These are phyloP conservation scores for Rhynchosporium agropyri DNA, from an alignment of 2,329 filamentous ascomycete genomes.

Conservation along the genomic window DNA sequence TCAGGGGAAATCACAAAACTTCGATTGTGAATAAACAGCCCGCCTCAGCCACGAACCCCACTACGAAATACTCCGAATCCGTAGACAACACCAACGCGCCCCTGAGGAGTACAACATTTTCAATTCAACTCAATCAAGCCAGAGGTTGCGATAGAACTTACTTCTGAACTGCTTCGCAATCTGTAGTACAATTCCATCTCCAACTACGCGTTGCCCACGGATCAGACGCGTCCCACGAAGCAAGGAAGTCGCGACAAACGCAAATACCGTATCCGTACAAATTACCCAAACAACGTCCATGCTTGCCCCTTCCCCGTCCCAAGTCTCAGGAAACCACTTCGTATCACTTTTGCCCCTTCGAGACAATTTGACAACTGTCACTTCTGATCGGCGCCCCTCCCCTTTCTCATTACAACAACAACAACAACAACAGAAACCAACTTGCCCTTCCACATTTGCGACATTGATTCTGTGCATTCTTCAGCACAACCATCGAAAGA, in stretches of 20 bases:
- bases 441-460: slow-evolving; percentile 10
- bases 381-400: slow-evolving; percentile 8
- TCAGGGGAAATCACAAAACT: slow-evolving; percentile 10
- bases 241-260: slow-evolving; percentile 25
- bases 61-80: neutral
- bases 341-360: neutral
- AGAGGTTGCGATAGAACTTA: neutral
- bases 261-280: slow-evolving; percentile 1
- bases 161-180: slow-evolving; percentile 15
- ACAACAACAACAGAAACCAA: neutral
- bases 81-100: slow-evolving; percentile 12
- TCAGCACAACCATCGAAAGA: too few species aligned
- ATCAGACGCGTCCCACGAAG: slow-evolving; percentile 20
- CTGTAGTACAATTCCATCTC: slow-evolving; percentile 12
- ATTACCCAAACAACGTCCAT: slow-evolving; percentile 6
- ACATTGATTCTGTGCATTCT: slow-evolving; percentile 2
- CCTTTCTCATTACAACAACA: neutral
- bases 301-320: slow-evolving; percentile 11
- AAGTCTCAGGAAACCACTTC: slow-evolving; percentile 4
- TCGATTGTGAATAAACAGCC: slow-evolving; percentile 19
- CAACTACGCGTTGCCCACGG: slow-evolving; percentile 11
- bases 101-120: slow-evolving; percentile 28
- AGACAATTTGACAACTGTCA: slow-evolving; percentile 13
- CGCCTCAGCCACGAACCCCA: slow-evolving; percentile 6
- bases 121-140: neutral